phyloP scores from a whole-genome alignment of 331 rosid genomes.

The Rosa hybrid region DNA sequence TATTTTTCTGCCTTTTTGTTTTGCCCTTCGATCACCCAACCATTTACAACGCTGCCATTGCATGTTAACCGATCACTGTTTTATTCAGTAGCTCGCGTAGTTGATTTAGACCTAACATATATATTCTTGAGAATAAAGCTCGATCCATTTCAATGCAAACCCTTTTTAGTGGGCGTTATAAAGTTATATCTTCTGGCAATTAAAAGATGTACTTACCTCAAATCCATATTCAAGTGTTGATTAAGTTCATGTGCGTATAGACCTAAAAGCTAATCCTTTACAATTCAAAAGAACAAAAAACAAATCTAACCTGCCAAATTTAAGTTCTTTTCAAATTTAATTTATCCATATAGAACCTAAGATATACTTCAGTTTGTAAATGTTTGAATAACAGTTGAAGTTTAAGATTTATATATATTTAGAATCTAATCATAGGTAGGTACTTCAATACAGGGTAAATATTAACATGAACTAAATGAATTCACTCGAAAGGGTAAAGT shows the following conservation, averaged over 20 bases:
- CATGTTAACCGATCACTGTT: neutral
- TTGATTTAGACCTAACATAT: neutral
- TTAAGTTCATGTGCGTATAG: no score
- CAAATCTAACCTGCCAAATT: no score
- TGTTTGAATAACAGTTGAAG: no score
- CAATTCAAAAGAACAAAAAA: neutral
- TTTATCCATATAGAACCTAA: neutral
- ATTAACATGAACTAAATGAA: neutral
- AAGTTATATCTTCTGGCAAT: neutral
- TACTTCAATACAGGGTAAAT: neutral
- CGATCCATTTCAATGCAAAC: neutral
- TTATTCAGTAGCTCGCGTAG: neutral
- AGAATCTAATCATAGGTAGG: no score
- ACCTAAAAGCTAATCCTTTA: no score
- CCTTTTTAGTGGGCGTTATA: neutral
- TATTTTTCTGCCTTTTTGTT: neutral
- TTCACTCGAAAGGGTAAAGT: neutral
- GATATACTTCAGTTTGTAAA: no score
- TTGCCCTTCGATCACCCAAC: neutral
- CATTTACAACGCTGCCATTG: conserved; percentile 2
- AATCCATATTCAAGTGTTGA: neutral
- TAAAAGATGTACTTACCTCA: neutral
- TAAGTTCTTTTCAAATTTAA: neutral
- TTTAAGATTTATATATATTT: no score
- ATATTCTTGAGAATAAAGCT: neutral